Evolutionary conservation across 2,329 filamentous ascomycete genomes (phyloP).

Genomic region (Aspergillus fumigatiaffinis): DNA sequence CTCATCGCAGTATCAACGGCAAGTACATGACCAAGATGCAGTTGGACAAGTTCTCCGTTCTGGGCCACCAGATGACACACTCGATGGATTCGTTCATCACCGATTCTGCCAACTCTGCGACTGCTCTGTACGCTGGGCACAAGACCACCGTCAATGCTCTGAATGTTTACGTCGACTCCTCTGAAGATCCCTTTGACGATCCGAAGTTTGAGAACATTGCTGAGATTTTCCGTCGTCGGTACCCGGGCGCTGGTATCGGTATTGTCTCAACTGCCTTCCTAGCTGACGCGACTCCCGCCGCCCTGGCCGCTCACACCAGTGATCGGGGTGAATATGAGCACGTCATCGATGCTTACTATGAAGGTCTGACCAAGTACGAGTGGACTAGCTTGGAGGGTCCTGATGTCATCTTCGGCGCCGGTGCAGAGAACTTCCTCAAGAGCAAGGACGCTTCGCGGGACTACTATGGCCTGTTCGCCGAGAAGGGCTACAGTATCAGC

Average conservation of each 20-base stretch:
- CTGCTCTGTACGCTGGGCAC: constrained; percentile 76
- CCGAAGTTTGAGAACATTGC: constrained; percentile 83
- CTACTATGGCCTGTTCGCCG: constrained; percentile 67
- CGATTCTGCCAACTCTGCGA: constrained; percentile 80
- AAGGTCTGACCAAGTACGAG: constrained; percentile 73
- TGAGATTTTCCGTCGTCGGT: constrained; percentile 64
- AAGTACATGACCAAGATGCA: constrained; percentile 73
- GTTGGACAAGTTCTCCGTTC: constrained; percentile 78
- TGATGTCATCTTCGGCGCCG: constrained; percentile 78
- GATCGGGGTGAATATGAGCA: constrained; percentile 65
- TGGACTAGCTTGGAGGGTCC: constrained; percentile 73
- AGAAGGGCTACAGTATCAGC: constrained; percentile 67
- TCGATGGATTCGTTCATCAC: constrained; percentile 83
- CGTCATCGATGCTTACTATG: constrained; percentile 71
- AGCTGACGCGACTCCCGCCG: constrained; percentile 76
- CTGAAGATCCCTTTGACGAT: constrained; percentile 69
- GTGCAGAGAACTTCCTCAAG: constrained; percentile 74
- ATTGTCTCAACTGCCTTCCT: constrained; percentile 74
- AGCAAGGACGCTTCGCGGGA: constrained; percentile 53
- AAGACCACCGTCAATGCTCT: constrained; percentile 80
- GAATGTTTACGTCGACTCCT: constrained; percentile 77
- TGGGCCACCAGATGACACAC: constrained; percentile 87
- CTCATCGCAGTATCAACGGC: constrained; percentile 78
- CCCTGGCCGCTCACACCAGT: constrained; percentile 68
- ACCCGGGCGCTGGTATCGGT: constrained; percentile 53